Evolutionary conservation across 1,284 basidiomycete species (phyloP).

Genomic region (Rhodofomes roseus): DNA sequence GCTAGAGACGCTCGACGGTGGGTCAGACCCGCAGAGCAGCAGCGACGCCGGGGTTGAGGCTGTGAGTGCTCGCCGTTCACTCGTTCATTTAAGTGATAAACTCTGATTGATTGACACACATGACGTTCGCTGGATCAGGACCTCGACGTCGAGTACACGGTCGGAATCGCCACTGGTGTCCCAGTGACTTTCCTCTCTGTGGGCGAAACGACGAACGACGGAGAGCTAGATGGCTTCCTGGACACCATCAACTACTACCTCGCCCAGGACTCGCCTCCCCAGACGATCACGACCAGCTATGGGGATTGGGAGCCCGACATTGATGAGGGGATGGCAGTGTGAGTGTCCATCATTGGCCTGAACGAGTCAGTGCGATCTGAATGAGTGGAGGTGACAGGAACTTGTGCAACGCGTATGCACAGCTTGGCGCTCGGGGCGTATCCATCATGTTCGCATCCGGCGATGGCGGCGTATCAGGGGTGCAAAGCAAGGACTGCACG

Average conservation of each 20-base stretch:
- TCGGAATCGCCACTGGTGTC: slow-evolving; percentile 38
- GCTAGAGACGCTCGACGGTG: slow-evolving; percentile 51
- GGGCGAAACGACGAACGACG: slow-evolving; percentile 31
- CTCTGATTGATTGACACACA: too few relatives aligned
- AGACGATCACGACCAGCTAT: slow-evolving; percentile 46
- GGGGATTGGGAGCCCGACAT: slow-evolving; percentile 22
- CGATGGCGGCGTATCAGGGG: slow-evolving; percentile 63
- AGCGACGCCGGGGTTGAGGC: slow-evolving; percentile 18
- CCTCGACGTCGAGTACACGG: slow-evolving; percentile 63
- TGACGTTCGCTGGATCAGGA: slow-evolving; percentile 26
- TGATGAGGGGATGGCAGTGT: slow-evolving; percentile 44
- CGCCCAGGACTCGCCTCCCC: slow-evolving; percentile 38
- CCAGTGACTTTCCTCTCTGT: slow-evolving; percentile 39
- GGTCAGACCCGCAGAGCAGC: slow-evolving; percentile 39
- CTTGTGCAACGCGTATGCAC: slow-evolving; percentile 57
- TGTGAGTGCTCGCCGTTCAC: slow-evolving; percentile 9
- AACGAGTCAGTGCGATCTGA: background rate
- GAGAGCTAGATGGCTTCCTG: slow-evolving; percentile 21
- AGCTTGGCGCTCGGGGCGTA: slow-evolving; percentile 57
- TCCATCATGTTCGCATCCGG: slow-evolving; percentile 67
- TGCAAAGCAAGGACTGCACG: slow-evolving; percentile 43
- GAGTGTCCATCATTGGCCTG: slow-evolving; percentile 29
- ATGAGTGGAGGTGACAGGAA: slow-evolving; percentile 13
- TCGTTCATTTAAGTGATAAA: too few relatives aligned
- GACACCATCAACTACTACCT: slow-evolving; percentile 24